Percentiles rank a stretch among this genome's conserved stretches.
Conservation (phyloP, 1,284 basidiomycete species). For the Ceratobasidium sp. region DNA sequence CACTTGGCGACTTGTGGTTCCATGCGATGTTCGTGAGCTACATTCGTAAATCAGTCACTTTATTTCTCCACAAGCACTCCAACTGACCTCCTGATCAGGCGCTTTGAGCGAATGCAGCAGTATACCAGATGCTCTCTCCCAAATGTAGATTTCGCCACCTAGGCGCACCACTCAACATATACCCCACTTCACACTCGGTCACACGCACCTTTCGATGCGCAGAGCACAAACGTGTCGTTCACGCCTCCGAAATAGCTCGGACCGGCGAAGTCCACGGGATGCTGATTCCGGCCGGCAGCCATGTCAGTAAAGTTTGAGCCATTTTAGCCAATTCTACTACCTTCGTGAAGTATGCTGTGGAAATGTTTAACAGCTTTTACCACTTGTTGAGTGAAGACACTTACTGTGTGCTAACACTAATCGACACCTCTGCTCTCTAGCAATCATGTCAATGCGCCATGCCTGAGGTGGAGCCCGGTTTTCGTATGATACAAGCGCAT, state of each 20-base stretch:
- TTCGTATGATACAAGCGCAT: slow-evolving; percentile 79
- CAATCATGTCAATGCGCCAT: slow-evolving; percentile 76
- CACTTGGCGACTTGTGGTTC: slow-evolving; percentile 42
- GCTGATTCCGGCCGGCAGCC: too few species aligned
- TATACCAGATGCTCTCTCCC: slow-evolving; percentile 36
- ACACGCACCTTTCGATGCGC: slow-evolving; percentile 38
- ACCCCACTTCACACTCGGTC: neutral
- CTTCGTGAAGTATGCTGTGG: slow-evolving; percentile 11
- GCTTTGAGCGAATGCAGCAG: slow-evolving; percentile 40
- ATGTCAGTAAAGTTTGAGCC: neutral
- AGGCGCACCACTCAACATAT: neutral
- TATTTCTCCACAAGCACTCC: neutral
- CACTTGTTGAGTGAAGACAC: too few species aligned
- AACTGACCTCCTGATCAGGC: slow-evolving; percentile 31
- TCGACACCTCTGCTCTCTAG: neutral
- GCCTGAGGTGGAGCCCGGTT: slow-evolving; percentile 83
- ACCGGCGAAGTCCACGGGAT: neutral
- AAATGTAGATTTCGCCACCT: slow-evolving; percentile 45
- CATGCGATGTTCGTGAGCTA: slow-evolving; percentile 42
- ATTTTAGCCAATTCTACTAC: neutral
- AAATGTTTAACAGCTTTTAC: too few species aligned
- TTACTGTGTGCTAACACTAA: slow-evolving; percentile 35
- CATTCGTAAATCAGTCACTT: neutral
- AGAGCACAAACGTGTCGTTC: slow-evolving; percentile 36
- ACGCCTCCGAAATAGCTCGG: slow-evolving; percentile 32